phyloP scores from a whole-genome alignment of 2,329 filamentous ascomycete species.

The Didymella pinodella region DNA sequence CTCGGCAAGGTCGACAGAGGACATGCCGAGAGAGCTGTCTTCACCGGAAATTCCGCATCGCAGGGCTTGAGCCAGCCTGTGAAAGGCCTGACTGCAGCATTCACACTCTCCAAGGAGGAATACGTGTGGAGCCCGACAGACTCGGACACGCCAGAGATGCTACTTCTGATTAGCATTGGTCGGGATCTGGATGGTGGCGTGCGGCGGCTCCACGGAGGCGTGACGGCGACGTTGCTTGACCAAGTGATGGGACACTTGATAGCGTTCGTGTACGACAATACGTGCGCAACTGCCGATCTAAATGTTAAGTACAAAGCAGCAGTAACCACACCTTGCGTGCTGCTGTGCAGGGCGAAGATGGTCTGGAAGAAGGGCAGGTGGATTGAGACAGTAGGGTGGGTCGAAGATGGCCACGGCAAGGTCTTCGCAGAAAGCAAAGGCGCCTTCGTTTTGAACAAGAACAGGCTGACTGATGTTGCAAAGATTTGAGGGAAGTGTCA shows the following conservation, averaged over 20 bases:
- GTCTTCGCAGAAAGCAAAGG: slow-evolving; percentile 35
- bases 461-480: neutral
- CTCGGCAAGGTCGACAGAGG: slow-evolving; percentile 22
- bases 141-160: slow-evolving; percentile 29
- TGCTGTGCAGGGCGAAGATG: slow-evolving; percentile 32
- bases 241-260: slow-evolving; percentile 38
- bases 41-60: slow-evolving; percentile 17
- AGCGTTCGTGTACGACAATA: slow-evolving; percentile 23
- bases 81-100: neutral
- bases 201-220: slow-evolving; percentile 37
- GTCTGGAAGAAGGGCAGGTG: slow-evolving; percentile 34
- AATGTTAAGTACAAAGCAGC: slow-evolving; percentile 36
- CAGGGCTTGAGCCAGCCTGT: slow-evolving; percentile 1
- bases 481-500: neutral
- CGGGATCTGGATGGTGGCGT: slow-evolving; percentile 33
- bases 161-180: slow-evolving; percentile 33
- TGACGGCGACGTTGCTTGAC: slow-evolving; percentile 37
- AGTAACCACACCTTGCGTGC: slow-evolving; percentile 33
- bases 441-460: slow-evolving; percentile 32
- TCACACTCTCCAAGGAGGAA: slow-evolving; percentile 20
- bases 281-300: slow-evolving; percentile 33
- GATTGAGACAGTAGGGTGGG: slow-evolving; percentile 31
- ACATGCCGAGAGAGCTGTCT: slow-evolving; percentile 13
- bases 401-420: slow-evolving; percentile 37
- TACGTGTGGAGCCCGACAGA: slow-evolving; percentile 23